These are phyloP conservation scores for Cutaneotrichosporon mucoides DNA, from an alignment of 1,284 basidiomycete genomes.

Conservation along the genomic window DNA sequence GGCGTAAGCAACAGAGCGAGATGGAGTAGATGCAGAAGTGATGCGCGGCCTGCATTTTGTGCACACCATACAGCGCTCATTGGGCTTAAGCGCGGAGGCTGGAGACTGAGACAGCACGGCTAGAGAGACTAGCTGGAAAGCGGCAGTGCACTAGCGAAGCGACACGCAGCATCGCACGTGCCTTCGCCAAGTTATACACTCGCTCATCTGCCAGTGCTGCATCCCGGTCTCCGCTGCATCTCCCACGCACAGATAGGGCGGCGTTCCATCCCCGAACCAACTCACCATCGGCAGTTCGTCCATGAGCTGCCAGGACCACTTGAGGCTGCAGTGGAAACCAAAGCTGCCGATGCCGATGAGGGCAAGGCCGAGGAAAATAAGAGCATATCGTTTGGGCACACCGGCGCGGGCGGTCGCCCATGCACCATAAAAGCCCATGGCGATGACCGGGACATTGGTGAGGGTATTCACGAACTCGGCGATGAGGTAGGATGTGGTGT, in stretches of 20 bases:
- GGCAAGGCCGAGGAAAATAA: constrained; percentile 40
- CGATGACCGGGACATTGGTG: constrained; percentile 52
- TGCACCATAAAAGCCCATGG: constrained; percentile 47
- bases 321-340: constrained; percentile 46
- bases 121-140: too few relatives aligned
- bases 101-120: too few relatives aligned
- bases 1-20: neutral
- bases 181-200: too few relatives aligned
- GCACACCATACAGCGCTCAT: too few relatives aligned
- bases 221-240: neutral
- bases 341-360: constrained; percentile 46
- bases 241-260: neutral
- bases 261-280: constrained; percentile 7
- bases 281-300: constrained; percentile 50
- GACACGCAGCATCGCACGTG: neutral
- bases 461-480: constrained; percentile 50
- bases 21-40: too few relatives aligned
- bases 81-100: too few relatives aligned
- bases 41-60: too few relatives aligned
- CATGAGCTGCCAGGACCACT: constrained; percentile 50
- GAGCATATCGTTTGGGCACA: constrained; percentile 32
- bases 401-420: constrained; percentile 23
- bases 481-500: constrained; percentile 45
- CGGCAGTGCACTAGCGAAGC: too few relatives aligned
- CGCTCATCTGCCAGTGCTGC: neutral